These are phyloP conservation scores for Sclerotinia subarctica DNA, from an alignment of 2,329 filamentous ascomycete species.

Conservation along the genomic window DNA sequence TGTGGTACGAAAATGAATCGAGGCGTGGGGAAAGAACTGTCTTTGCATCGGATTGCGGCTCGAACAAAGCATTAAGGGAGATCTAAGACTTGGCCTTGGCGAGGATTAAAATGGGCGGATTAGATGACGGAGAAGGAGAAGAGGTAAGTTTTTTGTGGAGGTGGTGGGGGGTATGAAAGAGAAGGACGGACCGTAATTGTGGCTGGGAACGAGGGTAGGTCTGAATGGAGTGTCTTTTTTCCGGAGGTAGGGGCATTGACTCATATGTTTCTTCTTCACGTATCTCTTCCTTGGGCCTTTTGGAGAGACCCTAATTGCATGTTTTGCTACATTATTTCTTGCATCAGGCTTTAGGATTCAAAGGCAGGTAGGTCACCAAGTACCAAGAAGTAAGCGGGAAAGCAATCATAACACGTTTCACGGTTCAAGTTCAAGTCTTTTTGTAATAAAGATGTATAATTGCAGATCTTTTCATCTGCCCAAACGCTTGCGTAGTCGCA, in stretches of 20 bases:
- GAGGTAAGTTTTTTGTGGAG: not conserved
- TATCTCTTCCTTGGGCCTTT: not conserved
- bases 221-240: not conserved
- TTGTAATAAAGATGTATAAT: not conserved
- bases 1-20: constrained; percentile 1
- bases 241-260: not conserved
- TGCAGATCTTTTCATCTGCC: not conserved
- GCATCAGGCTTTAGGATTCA: not conserved
- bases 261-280: not conserved
- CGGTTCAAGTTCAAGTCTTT: not conserved
- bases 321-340: not conserved
- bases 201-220: not conserved
- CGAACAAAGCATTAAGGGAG: not conserved
- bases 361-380: not conserved
- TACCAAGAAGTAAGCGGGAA: not conserved
- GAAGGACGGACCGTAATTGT: not conserved
- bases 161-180: not conserved
- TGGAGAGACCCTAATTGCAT: not conserved
- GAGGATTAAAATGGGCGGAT: not conserved
- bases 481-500: constrained; percentile 7
- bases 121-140: not conserved
- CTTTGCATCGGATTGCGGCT: not conserved
- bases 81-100: not conserved
- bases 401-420: not conserved
- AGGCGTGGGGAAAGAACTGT: not conserved